Evolutionary conservation across 345 rosid genomes (phyloP).

Genomic region (Cardamine chenopodiifolia): DNA sequence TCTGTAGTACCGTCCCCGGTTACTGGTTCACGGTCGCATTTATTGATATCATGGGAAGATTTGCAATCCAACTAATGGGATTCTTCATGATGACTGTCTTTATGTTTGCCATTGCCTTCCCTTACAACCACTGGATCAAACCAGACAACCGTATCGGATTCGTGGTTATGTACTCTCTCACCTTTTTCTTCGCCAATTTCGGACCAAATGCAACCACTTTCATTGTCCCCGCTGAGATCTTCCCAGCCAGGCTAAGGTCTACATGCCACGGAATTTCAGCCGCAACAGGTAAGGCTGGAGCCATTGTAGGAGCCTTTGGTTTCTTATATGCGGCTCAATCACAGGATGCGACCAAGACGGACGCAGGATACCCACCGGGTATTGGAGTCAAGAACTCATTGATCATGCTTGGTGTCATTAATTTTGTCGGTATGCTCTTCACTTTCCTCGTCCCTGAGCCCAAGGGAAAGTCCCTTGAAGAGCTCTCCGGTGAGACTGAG

Average conservation of each 20-base stretch:
- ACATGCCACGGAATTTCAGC: constrained; percentile 83
- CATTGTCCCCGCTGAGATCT: constrained; percentile 70
- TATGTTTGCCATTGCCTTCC: constrained; percentile 73
- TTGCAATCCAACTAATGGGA: constrained; percentile 69
- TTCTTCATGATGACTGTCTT: constrained; percentile 74
- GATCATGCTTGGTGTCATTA: constrained; percentile 46
- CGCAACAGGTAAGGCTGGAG: constrained; percentile 68
- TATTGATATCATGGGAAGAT: constrained; percentile 60
- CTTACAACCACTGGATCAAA: constrained; percentile 68
- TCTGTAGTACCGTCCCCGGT: constrained; percentile 69
- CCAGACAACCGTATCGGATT: constrained; percentile 57
- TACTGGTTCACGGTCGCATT: constrained; percentile 67
- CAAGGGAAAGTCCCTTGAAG: constrained; percentile 59
- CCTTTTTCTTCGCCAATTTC: constrained; percentile 77
- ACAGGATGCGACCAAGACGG: constrained; percentile 39
- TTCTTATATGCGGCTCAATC: constrained; percentile 59
- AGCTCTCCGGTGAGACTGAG: constrained; percentile 60
- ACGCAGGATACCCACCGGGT: constrained; percentile 53
- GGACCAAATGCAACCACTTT: constrained; percentile 81
- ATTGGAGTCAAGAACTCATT: constrained; percentile 54
- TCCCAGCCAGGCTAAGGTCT: constrained; percentile 74
- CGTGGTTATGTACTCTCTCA: constrained; percentile 59
- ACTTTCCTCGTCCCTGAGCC: constrained; percentile 60
- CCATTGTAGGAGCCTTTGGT: constrained; percentile 71
- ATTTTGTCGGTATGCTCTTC: constrained; percentile 50